phyloP scores from a whole-genome alignment of 2,329 filamentous ascomycete species.

The Emydomyces testavorans region DNA sequence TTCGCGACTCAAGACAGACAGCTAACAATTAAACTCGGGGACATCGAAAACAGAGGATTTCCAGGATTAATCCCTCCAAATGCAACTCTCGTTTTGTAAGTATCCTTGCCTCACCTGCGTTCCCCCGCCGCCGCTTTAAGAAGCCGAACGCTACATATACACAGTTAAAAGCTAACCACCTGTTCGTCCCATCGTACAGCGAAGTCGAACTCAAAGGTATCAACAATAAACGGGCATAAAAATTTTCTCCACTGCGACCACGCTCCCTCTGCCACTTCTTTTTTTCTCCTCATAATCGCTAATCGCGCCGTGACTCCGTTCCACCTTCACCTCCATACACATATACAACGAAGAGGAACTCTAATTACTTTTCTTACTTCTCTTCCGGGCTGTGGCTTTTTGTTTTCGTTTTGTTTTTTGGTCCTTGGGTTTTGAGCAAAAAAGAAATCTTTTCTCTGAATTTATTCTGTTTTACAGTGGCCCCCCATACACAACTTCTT shows the following conservation, averaged over 20 bases:
- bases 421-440: no score
- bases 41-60: slow-evolving; percentile 51
- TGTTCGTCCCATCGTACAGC: slow-evolving; percentile 31
- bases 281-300: not conserved
- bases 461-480: no score
- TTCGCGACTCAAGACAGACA: not conserved
- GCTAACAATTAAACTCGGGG: not conserved
- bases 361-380: no score
- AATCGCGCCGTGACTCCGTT: no score
- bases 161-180: slow-evolving; percentile 4
- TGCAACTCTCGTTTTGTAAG: slow-evolving; percentile 74
- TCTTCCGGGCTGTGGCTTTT: no score
- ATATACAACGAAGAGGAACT: no score
- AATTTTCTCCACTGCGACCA: slow-evolving; percentile 1
- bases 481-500: no score
- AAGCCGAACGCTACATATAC: no score
- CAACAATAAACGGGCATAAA: slow-evolving; percentile 39
- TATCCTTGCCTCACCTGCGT: slow-evolving; percentile 19
- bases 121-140: not conserved
- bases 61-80: slow-evolving; percentile 63
- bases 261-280: not conserved
- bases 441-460: no score
- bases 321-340: not conserved
- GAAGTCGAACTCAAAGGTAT: slow-evolving; percentile 59
- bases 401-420: no score